Percentiles rank a stretch among this genome's conserved stretches.
Evolutionary conservation across 1,139 yeast genomes (phyloP).

Genomic region (Blastobotrys elegans): DNA sequence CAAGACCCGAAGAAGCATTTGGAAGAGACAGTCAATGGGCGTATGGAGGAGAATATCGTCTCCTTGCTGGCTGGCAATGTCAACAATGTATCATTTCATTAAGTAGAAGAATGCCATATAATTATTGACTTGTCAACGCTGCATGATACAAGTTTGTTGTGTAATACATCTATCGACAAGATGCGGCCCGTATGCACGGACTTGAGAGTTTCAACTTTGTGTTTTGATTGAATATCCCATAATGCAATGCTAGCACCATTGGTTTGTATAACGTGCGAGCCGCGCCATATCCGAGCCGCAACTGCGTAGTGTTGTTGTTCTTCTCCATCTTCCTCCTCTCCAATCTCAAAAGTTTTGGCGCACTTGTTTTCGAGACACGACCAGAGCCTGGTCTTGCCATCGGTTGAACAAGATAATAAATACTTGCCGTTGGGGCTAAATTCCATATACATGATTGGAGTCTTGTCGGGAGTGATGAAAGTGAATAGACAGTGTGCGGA

Average conservation of each 20-base stretch:
- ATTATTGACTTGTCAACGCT: slow-evolving; percentile 10
- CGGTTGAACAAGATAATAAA: slow-evolving; percentile 72
- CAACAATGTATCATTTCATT: slow-evolving; percentile 55
- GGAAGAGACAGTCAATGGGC: slow-evolving; percentile 77
- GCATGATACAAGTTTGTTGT: slow-evolving; percentile 7
- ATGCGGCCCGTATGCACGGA: slow-evolving; percentile 36
- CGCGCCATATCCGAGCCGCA: slow-evolving; percentile 6
- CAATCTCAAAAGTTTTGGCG: slow-evolving; percentile 26
- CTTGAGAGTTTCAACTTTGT: slow-evolving; percentile 38
- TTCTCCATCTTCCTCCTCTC: slow-evolving; percentile 7
- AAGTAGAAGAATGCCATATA: slow-evolving; percentile 5
- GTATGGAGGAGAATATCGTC: slow-evolving; percentile 86
- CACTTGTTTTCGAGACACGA: slow-evolving; percentile 47
- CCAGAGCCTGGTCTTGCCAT: slow-evolving; percentile 75
- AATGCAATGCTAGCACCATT: slow-evolving; percentile 44
- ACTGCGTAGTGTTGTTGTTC: slow-evolving; percentile 30
- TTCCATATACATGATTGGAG: slow-evolving; percentile 66
- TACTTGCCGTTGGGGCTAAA: slow-evolving; percentile 82
- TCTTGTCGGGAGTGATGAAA: slow-evolving; percentile 48
- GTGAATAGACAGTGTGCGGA: slow-evolving; percentile 93
- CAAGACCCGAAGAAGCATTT: slow-evolving; percentile 98
- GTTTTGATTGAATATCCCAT: slow-evolving; percentile 73
- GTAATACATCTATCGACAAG: slow-evolving; percentile 27
- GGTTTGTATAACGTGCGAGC: slow-evolving; percentile 22
- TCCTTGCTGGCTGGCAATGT: slow-evolving; percentile 84